Base-by-base conservation (phyloP, 345 rosid genomes). In the Populus deltoides region DNA sequence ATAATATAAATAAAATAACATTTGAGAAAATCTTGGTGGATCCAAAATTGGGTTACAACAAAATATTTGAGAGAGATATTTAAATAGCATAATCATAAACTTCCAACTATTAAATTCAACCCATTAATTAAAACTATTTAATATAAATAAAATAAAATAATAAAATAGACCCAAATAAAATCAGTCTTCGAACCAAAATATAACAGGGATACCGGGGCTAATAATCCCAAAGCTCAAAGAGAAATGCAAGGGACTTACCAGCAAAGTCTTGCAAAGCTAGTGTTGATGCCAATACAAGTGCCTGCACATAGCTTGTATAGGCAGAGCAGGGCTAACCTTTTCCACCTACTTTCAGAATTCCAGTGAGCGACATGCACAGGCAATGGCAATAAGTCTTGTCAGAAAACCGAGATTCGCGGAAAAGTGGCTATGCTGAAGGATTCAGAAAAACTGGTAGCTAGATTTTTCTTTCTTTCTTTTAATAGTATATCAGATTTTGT, bases 171-270 rank as follows among this genome's bases (percentile, higher is more conserved):
- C 31, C 31, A 31, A 31, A 31, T 31, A 31, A 31, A 31, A 0
- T 1, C 31, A 29, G 1, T 29, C 31, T 31, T 31, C 31, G 2
- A 31, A 31, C 3, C 31, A 31, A 31, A 2, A 31, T 31, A 31
- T 31, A 31, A 31, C 31, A 31, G 31, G 31, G 31, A 31, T 31
- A 31, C 2, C 31, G 31, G 31, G 31, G 31, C 3, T 31, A 31
- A 31, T 59, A 45, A 55, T 24, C 43, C 43, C 43, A 39, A 8
- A 39, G 11, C 51, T 51, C 53, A 10, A 65, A 65, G 43, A 47
- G 67, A 41, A 73, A 74, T 67, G 39, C 69, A 29, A 25, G 25
- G 57, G 29, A 51, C 80, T 70, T 45, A 27, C 79, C 75, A 53
- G 38, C 16, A 70, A 10, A 33, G 25, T 16, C 43, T 31, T 67